These are phyloP conservation scores for Chalara sp. DNA, from an alignment of 2,329 filamentous ascomycete species.

Conservation along the genomic window DNA sequence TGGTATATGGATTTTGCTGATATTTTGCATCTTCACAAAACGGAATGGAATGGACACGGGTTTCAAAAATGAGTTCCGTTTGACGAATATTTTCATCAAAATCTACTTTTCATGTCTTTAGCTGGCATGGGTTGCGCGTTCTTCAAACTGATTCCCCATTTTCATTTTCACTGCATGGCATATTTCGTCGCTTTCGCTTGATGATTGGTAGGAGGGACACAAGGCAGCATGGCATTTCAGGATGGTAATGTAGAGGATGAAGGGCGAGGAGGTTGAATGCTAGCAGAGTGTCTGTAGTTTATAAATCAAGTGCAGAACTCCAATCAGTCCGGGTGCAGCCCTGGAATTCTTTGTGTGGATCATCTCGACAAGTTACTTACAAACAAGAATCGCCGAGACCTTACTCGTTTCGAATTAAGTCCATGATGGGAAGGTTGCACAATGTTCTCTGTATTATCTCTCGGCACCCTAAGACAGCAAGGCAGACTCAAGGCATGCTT, in stretches of 20 bases:
- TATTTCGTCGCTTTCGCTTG: background rate
- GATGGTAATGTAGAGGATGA: background rate
- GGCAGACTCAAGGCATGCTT: too few relatives aligned
- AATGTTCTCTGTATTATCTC: too few relatives aligned
- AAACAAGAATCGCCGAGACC: too few relatives aligned
- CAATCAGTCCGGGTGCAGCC: too few relatives aligned
- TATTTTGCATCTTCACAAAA: constrained; percentile 1
- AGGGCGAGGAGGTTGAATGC: background rate
- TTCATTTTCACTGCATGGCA: background rate
- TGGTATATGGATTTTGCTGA: background rate
- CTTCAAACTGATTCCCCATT: background rate
- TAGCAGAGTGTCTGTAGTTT: too few relatives aligned
- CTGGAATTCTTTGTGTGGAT: too few relatives aligned
- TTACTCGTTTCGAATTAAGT: too few relatives aligned
- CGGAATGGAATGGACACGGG: background rate
- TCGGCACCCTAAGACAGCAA: too few relatives aligned
- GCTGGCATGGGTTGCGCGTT: background rate
- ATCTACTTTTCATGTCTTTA: background rate
- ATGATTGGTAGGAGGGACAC: background rate
- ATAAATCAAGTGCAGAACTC: too few relatives aligned
- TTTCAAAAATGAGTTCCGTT: background rate
- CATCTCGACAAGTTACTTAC: too few relatives aligned
- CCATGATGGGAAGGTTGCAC: too few relatives aligned
- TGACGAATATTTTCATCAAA: background rate
- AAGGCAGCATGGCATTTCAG: background rate